phyloP scores from a whole-genome alignment of 257 asterid genomes.

The Solanum commersonii region DNA sequence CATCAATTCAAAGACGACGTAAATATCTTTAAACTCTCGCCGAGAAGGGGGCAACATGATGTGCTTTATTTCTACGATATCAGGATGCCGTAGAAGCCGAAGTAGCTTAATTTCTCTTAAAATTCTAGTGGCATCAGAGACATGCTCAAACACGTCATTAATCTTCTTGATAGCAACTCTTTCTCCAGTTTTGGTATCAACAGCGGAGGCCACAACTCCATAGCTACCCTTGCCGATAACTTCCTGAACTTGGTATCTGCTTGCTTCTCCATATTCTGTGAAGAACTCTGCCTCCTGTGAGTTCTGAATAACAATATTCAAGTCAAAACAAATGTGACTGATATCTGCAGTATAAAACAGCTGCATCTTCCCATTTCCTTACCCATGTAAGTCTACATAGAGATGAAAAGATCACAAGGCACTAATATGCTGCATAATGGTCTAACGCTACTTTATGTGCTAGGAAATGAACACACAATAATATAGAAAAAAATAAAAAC shows the following conservation, averaged over 20 bases:
- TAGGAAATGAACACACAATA: background rate
- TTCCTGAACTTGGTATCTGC: constrained; percentile 90
- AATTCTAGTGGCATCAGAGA: constrained; percentile 91
- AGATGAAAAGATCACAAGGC: background rate
- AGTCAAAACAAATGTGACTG: background rate
- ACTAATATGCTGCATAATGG: background rate
- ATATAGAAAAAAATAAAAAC: background rate
- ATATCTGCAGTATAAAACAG: background rate
- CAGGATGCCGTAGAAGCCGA: constrained; percentile 85
- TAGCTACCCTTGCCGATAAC: constrained; percentile 96
- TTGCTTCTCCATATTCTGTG: constrained; percentile 94
- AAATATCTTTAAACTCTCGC: constrained; percentile 84
- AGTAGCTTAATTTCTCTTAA: constrained; percentile 95
- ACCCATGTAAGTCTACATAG: background rate
- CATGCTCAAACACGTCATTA: constrained; percentile 92
- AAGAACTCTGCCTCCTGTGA: constrained; percentile 69
- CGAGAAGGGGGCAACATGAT: constrained; percentile 97
- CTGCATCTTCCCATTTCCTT: background rate
- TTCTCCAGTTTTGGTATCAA: constrained; percentile 84
- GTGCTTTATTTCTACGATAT: constrained; percentile 87
- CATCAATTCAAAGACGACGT: constrained; percentile 90
- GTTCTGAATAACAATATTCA: constrained; percentile 30
- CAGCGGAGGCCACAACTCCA: constrained; percentile 89
- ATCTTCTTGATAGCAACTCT: constrained; percentile 92
- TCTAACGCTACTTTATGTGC: background rate